Percentiles rank a stretch among this genome's conserved stretches.
Evolutionary conservation across 768 basidiomycete genomes (phyloP).

Genomic region (Tubosaeta sp.): DNA sequence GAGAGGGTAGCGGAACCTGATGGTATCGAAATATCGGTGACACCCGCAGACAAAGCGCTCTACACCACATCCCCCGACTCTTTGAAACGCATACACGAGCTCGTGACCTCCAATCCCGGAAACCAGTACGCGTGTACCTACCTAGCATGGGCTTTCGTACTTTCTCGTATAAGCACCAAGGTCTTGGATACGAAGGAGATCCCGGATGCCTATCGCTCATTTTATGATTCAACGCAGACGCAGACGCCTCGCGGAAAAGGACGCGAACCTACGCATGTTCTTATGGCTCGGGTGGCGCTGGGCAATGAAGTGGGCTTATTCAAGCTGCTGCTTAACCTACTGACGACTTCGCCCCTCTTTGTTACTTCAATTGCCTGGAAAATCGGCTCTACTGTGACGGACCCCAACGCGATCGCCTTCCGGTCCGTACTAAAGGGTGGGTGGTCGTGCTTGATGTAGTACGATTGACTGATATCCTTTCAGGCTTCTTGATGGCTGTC

Average conservation of each 20-base stretch:
- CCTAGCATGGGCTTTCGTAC: slow-evolving; percentile 81
- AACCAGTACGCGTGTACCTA: slow-evolving; percentile 69
- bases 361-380: slow-evolving; percentile 70
- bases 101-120: slow-evolving; percentile 55
- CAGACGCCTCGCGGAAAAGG: slow-evolving; percentile 46
- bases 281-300: slow-evolving; percentile 60
- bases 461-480: slow-evolving; percentile 1
- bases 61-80: slow-evolving; percentile 61
- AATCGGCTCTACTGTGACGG: slow-evolving; percentile 61
- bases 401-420: slow-evolving; percentile 74
- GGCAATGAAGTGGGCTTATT: slow-evolving; percentile 58
- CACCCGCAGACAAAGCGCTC: slow-evolving; percentile 44
- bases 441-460: slow-evolving; percentile 8
- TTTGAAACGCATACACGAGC: slow-evolving; percentile 62
- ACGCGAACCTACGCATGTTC: slow-evolving; percentile 47
- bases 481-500: slow-evolving; percentile 73
- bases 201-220: slow-evolving; percentile 49
- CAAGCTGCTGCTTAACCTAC: slow-evolving; percentile 47
- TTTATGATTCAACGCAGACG: slow-evolving; percentile 52
- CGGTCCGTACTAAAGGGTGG: slow-evolving; percentile 83
- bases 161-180: slow-evolving; percentile 55
- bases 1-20: slow-evolving; percentile 59
- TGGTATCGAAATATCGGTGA: slow-evolving; percentile 47
- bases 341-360: slow-evolving; percentile 71
- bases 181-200: slow-evolving; percentile 46